These are phyloP conservation scores for Thuja plicata DNA, from an alignment of 83 land plant species.

Conservation along the genomic window DNA sequence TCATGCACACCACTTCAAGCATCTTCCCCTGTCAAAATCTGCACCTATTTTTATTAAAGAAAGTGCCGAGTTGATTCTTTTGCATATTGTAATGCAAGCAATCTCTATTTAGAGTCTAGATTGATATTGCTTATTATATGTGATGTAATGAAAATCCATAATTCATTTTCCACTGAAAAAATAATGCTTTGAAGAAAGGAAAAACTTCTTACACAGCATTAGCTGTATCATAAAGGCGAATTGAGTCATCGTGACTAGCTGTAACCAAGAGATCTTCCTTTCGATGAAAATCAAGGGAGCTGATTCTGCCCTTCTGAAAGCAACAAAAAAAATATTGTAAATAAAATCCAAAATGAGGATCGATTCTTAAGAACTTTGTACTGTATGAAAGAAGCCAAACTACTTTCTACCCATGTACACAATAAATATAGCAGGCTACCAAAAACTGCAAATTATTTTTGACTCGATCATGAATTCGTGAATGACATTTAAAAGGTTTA, in stretches of 20 bases:
- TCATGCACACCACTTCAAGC: neutral
- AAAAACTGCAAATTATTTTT: neutral
- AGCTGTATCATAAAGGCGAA: conserved; percentile 89
- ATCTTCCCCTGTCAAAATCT: neutral
- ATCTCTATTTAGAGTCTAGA: neutral
- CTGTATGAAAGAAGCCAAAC: neutral
- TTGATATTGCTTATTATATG: neutral
- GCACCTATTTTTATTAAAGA: neutral
- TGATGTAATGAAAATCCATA: neutral
- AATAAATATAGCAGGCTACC: neutral
- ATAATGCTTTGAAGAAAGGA: conserved; percentile 3
- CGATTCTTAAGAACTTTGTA: neutral
- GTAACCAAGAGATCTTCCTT: conserved; percentile 91
- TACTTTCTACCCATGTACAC: neutral
- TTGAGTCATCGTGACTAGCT: conserved; percentile 91
- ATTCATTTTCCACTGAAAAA: neutral
- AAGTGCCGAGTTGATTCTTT: neutral
- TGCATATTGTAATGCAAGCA: neutral
- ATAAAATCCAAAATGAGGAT: neutral
- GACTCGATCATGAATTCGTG: neutral
- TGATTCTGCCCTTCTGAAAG: conserved; percentile 83
- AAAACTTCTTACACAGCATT: conserved; percentile 77
- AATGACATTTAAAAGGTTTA: neutral
- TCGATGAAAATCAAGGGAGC: conserved; percentile 92
- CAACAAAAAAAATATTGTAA: neutral